These are phyloP conservation scores for Poa annua DNA, from an alignment of 176 grass and related monocot species.

Conservation along the genomic window DNA sequence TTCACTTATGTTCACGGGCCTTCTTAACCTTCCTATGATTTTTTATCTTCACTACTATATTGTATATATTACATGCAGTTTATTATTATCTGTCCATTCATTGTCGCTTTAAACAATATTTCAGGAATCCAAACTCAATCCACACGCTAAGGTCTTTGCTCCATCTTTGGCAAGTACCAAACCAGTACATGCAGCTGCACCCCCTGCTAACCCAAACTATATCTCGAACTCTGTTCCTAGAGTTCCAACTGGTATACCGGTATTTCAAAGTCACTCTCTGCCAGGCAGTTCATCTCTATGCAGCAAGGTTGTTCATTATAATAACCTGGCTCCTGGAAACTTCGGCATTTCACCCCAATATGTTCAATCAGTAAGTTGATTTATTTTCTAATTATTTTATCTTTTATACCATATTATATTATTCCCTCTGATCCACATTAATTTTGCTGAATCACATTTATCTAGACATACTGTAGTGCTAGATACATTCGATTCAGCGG, in stretches of 20 bases:
- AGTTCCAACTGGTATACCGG: conserved; percentile 58
- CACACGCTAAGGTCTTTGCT: conserved; percentile 79
- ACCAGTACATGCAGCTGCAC: conserved; percentile 40
- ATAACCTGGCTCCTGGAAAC: conserved; percentile 65
- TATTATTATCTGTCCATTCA: conserved; percentile 29
- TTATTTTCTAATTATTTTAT: conserved; percentile 33
- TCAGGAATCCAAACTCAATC: conserved; percentile 95
- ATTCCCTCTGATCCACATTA: no score
- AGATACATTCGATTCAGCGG: no score
- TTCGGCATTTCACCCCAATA: conserved; percentile 58
- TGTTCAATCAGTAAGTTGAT: conserved; percentile 55
- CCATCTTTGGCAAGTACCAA: conserved; percentile 73
- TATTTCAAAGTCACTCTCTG: conserved; percentile 58
- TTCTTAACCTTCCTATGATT: not conserved
- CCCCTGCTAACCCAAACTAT: conserved; percentile 58
- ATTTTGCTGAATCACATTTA: no score
- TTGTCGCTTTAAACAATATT: conserved; percentile 41
- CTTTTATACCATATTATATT: conserved; percentile 10
- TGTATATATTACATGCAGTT: not conserved
- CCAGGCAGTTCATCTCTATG: conserved; percentile 53
- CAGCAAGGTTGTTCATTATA: conserved; percentile 66
- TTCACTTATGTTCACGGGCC: conserved; percentile 2
- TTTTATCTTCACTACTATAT: no score
- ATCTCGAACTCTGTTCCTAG: conserved; percentile 46
- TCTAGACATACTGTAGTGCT: no score